A percentile compares a stretch with the other conserved stretches of the same genome.
These are phyloP conservation scores for Nigrospora oryzae DNA, from an alignment of 2,329 filamentous ascomycete genomes.

Conservation along the genomic window DNA sequence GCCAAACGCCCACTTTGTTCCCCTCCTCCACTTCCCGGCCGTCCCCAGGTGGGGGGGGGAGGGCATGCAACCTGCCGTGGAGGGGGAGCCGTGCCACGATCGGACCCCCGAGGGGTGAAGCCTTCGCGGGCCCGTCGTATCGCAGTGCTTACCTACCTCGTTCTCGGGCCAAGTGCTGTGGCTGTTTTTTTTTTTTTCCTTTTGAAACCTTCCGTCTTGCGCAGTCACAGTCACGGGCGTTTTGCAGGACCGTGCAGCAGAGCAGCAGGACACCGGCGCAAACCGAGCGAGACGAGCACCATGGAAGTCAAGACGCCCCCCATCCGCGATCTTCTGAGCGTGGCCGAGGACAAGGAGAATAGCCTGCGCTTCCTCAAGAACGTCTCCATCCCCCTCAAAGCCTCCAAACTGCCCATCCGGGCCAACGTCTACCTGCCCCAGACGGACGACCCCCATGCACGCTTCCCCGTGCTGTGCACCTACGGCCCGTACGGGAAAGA, in stretches of 20 bases:
- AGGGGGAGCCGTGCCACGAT: too few relatives aligned
- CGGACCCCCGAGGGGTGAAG: too few relatives aligned
- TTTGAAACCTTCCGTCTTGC: too few relatives aligned
- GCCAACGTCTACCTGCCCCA: constrained; percentile 30
- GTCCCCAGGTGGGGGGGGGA: not conserved
- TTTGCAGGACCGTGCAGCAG: too few relatives aligned
- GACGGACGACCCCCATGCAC: constrained; percentile 13
- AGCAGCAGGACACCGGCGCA: too few relatives aligned
- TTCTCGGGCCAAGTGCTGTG: too few relatives aligned
- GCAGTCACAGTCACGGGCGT: too few relatives aligned
- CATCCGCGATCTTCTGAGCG: constrained; percentile 10
- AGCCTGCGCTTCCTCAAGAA: constrained; percentile 22
- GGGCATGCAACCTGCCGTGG: too few relatives aligned
- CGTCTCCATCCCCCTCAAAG: constrained; percentile 21
- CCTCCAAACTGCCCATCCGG: constrained; percentile 20
- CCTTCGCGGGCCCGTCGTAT: too few relatives aligned
- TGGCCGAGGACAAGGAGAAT: constrained; percentile 13
- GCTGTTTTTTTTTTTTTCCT: too few relatives aligned
- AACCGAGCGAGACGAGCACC: not conserved
- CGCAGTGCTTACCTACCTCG: too few relatives aligned
- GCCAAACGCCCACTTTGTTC: not conserved
- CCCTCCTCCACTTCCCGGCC: constrained; percentile 2
- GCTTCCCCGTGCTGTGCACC: constrained; percentile 55
- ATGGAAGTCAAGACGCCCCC: constrained; percentile 12
- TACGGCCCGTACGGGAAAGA: constrained; percentile 72